These are phyloP conservation scores for Combretum micranthum DNA, from an alignment of 345 rosid genomes.

Conservation along the genomic window DNA sequence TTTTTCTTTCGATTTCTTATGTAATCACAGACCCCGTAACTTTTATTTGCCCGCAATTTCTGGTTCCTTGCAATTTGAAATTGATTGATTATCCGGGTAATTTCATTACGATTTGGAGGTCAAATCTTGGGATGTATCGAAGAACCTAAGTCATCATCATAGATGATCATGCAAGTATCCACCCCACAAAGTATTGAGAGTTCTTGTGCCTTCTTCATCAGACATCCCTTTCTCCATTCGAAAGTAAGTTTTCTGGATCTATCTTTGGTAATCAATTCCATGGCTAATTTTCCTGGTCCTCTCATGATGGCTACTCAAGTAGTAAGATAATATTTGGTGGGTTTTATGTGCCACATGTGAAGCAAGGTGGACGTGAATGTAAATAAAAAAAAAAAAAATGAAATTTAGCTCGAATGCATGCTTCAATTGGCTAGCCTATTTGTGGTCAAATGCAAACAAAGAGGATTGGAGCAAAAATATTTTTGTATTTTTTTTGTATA, in stretches of 20 bases:
- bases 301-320: too few relatives aligned
- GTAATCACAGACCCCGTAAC: constrained; percentile 12
- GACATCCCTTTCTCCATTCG: constrained; percentile 26
- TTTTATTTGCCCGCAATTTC: constrained; percentile 9
- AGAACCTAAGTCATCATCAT: background rate
- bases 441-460: too few relatives aligned
- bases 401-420: too few relatives aligned
- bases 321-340: too few relatives aligned
- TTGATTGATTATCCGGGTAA: constrained; percentile 12
- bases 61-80: background rate
- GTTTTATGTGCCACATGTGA: too few relatives aligned
- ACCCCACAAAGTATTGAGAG: constrained; percentile 25
- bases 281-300: constrained; percentile 21
- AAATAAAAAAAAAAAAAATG: too few relatives aligned
- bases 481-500: too few relatives aligned
- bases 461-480: too few relatives aligned
- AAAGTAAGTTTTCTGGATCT: constrained; percentile 19
- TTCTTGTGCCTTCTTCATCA: constrained; percentile 26
- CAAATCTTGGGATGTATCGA: constrained; percentile 13
- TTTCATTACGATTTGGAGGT: constrained; percentile 10
- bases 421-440: too few relatives aligned
- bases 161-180: constrained; percentile 24
- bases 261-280: constrained; percentile 23
- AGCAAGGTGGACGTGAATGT: too few relatives aligned
- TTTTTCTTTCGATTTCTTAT: constrained; percentile 14